A percentile compares a stretch with the other conserved stretches of the same genome.
These are phyloP conservation scores for Crithidia expoeki DNA, from an alignment of 208 protist species.

Conservation along the genomic window DNA sequence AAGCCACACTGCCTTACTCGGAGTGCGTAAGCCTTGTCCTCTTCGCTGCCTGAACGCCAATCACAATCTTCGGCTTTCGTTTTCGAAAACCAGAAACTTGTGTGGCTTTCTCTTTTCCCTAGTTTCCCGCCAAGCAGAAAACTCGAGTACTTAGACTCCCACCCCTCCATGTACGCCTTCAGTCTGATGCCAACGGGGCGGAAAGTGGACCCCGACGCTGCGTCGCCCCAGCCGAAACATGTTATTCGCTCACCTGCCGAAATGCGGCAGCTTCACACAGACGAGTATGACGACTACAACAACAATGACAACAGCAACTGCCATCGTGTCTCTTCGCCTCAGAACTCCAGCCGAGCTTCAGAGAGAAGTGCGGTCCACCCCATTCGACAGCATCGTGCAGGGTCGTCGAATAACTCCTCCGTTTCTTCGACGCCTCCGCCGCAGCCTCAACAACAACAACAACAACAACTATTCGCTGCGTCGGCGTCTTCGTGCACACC, in stretches of 20 bases:
- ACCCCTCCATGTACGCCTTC: slow-evolving; percentile 35
- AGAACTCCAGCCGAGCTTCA: too few species aligned
- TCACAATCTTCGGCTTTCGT: too few species aligned
- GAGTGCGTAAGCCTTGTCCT: too few species aligned
- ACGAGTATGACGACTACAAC: neutral
- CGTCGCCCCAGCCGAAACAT: slow-evolving; percentile 6
- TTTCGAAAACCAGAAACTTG: too few species aligned
- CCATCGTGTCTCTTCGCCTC: neutral
- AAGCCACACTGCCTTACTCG: too few species aligned
- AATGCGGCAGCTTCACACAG: too few species aligned
- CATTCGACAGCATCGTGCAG: neutral
- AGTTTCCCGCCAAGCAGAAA: too few species aligned
- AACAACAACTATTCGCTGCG: neutral
- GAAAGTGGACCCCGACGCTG: neutral
- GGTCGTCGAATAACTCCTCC: neutral
- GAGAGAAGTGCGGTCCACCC: neutral
- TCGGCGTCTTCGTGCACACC: neutral
- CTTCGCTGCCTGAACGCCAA: too few species aligned
- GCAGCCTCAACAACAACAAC: neutral
- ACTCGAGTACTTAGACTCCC: too few species aligned
- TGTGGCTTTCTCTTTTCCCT: too few species aligned
- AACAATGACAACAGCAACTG: neutral
- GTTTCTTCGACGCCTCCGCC: neutral
- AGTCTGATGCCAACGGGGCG: slow-evolving; percentile 14
- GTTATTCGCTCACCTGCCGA: slow-evolving; percentile 5